Evolutionary conservation across 2,329 filamentous ascomycete species (phyloP).

Genomic region (Colletotrichum noveboracense): DNA sequence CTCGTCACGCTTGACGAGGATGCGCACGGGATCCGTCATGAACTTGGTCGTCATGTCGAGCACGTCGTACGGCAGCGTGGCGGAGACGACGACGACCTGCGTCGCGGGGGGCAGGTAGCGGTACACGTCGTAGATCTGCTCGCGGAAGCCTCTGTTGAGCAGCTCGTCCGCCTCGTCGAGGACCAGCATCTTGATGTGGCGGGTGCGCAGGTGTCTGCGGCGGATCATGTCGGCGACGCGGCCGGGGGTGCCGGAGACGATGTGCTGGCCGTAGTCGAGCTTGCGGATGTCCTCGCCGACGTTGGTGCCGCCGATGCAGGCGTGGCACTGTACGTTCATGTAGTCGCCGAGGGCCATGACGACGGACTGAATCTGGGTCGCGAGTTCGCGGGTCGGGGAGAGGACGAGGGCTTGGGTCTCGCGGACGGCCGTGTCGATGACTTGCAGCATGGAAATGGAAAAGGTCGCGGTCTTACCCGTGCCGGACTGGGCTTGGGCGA

Average conservation of each 20-base stretch:
- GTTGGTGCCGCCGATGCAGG: constrained; percentile 97
- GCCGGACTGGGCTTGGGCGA: constrained; percentile 96
- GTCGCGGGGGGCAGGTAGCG: constrained; percentile 95
- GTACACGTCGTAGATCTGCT: constrained; percentile 99
- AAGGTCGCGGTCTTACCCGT: constrained; percentile 98
- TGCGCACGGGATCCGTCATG: constrained; percentile 97
- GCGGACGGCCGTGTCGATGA: constrained; percentile 91
- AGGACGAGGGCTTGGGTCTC: constrained; percentile 95
- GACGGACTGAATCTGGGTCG: constrained; percentile 97
- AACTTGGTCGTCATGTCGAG: constrained; percentile 99
- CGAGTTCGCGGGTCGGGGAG: constrained; percentile 94
- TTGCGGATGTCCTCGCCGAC: constrained; percentile 98
- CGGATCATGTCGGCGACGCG: constrained; percentile 77
- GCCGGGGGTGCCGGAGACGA: constrained; percentile 96
- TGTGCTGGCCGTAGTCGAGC: constrained; percentile 96
- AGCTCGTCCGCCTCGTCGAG: constrained; percentile 67
- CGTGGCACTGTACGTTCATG: constrained; percentile 99
- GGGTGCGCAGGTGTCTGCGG: constrained; percentile 60
- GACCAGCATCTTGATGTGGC: constrained; percentile 70
- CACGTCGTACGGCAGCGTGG: constrained; percentile 96
- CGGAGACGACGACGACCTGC: constrained; percentile 97
- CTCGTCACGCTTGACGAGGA: constrained; percentile 98
- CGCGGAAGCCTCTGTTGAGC: constrained; percentile 92
- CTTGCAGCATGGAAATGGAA: constrained; percentile 93
- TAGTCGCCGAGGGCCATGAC: constrained; percentile 99